Evolutionary conservation across 495 filamentous ascomycete species (phyloP).

Genomic region (Aspergillus sparsus): DNA sequence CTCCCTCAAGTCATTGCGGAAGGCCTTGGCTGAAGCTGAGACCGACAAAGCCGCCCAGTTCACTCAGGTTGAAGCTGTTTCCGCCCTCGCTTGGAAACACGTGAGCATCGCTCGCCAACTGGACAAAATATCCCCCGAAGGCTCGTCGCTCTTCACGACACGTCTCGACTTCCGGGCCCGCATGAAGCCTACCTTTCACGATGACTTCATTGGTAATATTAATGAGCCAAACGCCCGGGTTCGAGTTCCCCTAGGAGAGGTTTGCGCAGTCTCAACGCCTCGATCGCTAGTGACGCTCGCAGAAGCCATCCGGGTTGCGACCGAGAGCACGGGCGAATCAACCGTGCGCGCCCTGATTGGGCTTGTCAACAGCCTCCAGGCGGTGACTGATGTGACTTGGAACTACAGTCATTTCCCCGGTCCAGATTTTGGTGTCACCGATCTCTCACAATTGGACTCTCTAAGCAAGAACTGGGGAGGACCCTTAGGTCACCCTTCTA

Average conservation of each 20-base stretch:
- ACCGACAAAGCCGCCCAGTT: constrained; percentile 10
- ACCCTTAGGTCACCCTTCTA: neutral
- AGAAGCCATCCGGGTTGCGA: constrained; percentile 15
- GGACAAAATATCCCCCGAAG: neutral
- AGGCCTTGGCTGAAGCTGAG: constrained; percentile 2
- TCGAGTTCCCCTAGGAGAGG: constrained; percentile 6
- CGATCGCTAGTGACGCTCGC: constrained; percentile 13
- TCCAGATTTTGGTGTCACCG: constrained; percentile 14
- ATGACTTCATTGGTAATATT: constrained; percentile 14
- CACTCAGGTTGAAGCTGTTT: constrained; percentile 17
- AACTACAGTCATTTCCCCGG: constrained; percentile 18
- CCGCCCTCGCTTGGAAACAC: constrained; percentile 19
- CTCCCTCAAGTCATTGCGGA: constrained; percentile 9
- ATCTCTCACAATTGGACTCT: constrained; percentile 12
- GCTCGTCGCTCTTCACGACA: constrained; percentile 15
- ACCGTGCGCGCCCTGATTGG: constrained; percentile 13
- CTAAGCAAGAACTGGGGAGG: constrained; percentile 13
- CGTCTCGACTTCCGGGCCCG: constrained; percentile 16
- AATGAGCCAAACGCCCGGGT: constrained; percentile 17
- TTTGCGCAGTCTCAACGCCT: constrained; percentile 5
- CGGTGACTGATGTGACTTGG: constrained; percentile 16
- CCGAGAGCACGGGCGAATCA: constrained; percentile 9
- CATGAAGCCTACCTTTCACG: constrained; percentile 11
- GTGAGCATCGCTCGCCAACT: constrained; percentile 15
- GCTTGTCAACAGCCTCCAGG: constrained; percentile 9